Percentiles rank a stretch among this genome's conserved stretches.
phyloP scores from a whole-genome alignment of 78 protist genomes.

The Dictyostelium capitatum region DNA sequence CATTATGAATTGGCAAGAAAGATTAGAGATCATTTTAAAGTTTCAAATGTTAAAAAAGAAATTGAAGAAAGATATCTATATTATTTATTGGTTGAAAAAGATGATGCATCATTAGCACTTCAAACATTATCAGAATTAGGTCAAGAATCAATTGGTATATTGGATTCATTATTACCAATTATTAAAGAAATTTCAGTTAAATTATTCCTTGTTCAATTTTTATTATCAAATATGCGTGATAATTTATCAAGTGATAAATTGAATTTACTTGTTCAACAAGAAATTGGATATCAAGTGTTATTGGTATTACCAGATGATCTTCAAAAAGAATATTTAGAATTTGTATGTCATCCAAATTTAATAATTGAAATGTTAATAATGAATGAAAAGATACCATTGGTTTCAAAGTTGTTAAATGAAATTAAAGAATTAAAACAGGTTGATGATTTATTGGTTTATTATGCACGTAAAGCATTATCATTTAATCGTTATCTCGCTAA shows the following conservation, averaged over 20 bases:
- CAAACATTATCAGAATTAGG: constrained; percentile 61
- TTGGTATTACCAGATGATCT: constrained; percentile 30
- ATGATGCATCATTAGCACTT: constrained; percentile 59
- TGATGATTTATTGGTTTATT: constrained; percentile 32
- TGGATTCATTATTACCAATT: constrained; percentile 15
- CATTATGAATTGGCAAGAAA: constrained; percentile 70
- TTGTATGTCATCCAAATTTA: constrained; percentile 24
- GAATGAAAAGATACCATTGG: constrained; percentile 80
- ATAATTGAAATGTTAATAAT: constrained; percentile 79
- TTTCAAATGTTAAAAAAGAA: constrained; percentile 41
- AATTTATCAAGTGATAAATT: background rate
- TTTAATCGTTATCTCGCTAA: constrained; percentile 51
- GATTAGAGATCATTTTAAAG: constrained; percentile 50
- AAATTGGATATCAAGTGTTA: constrained; percentile 50
- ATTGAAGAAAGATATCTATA: constrained; percentile 67
- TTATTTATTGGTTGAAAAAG: constrained; percentile 74
- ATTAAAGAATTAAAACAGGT: constrained; percentile 61
- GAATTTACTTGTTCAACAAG: constrained; percentile 26
- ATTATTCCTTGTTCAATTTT: constrained; percentile 73
- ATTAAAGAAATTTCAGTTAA: constrained; percentile 49
- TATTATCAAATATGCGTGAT: constrained; percentile 47
- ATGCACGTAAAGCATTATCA: constrained; percentile 76
- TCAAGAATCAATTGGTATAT: constrained; percentile 34
- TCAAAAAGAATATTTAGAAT: constrained; percentile 42
- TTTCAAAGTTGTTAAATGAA: constrained; percentile 33